Evolutionary conservation across 768 basidiomycete species (phyloP), one percentile per base, ranked within the genome.

Genomic region (Mycena albidolilacea): DNA sequence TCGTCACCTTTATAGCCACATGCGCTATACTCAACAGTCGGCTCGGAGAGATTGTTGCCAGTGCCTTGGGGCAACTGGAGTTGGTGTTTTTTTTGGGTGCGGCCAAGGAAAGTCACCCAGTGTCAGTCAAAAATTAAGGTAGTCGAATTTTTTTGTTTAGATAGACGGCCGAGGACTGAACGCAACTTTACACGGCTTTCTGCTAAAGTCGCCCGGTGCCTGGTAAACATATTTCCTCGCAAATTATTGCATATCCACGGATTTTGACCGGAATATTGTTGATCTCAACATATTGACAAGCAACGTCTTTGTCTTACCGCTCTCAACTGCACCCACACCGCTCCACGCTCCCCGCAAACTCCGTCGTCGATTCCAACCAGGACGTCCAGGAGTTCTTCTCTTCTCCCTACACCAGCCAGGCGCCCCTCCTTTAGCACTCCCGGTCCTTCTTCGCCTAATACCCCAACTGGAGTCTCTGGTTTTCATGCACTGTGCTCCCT

Each of bases 401-500:
- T 69, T 30, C 70, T 75, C 59, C 71, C 71, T n/a, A 70, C 52
- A 30, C 52, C 70, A 21, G 38, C 71, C 48, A 69, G 75, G 59
- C 75, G 75, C 39, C 75, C 75, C 71, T 76, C 75, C 9, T 76
- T 76, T 60, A 73, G 55, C 61, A 73, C 66, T 43, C 74, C 75
- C 62, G 75, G 69, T 67, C 75, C 75, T 67, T 72, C 71, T 14
- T 73, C 75, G 17, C 71, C 71, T 57, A 67, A 58, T 41, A 61
- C 6, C 41, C 59, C 59, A 23, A 11, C 59, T 66, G 64, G 70
- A 30, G 50, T 58, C 10, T 72, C 71, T 67, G 69, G 75, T 14
- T 88, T 91, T 81, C 91, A 92, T 69, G 84, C 91, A 0, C 81
- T 94, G 79, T 90, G 92, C 68, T 92, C 88, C 73, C 81, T 94